Percentiles rank a stretch among this genome's conserved stretches.
These are phyloP conservation scores for Candida montana DNA, from an alignment of 805 yeast genomes.

Conservation along the genomic window DNA sequence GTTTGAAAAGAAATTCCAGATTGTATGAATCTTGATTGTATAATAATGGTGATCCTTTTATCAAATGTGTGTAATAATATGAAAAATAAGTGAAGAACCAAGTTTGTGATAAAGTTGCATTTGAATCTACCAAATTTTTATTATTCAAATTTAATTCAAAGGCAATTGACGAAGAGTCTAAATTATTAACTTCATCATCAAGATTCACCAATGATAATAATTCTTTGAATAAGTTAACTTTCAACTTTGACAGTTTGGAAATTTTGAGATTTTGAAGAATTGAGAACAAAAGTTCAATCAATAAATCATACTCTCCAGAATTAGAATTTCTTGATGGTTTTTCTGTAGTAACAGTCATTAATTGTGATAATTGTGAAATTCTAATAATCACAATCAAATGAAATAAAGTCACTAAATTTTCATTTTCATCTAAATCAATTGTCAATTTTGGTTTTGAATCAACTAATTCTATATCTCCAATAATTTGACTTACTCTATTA, in stretches of 20 bases:
- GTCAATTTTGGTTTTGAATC: conserved; percentile 24
- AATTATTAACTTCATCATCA: conserved; percentile 4
- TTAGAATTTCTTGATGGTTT: conserved; percentile 13
- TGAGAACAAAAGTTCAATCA: conserved; percentile 13
- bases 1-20: conserved; percentile 8
- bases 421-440: conserved; percentile 15
- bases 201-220: conserved; percentile 10
- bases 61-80: conserved; percentile 11
- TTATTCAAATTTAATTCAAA: conserved; percentile 16
- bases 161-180: conserved; percentile 8
- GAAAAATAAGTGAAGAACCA: conserved; percentile 19
- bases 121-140: conserved; percentile 6
- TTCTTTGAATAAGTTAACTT: conserved; percentile 8
- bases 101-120: conserved; percentile 8
- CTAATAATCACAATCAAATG: conserved; percentile 16
- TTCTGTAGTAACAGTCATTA: conserved; percentile 12
- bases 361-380: conserved; percentile 15
- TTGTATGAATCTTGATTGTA: conserved; percentile 15
- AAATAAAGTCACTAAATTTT: conserved; percentile 11
- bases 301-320: conserved; percentile 16
- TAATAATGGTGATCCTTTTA: conserved; percentile 18
- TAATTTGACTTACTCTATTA: conserved; percentile 33
- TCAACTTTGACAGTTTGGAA: conserved; percentile 9
- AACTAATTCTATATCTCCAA: conserved; percentile 35
- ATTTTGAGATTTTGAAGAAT: conserved; percentile 7